Evolutionary conservation across 441 rosid genomes (phyloP).

Genomic region (California macrophylla): DNA sequence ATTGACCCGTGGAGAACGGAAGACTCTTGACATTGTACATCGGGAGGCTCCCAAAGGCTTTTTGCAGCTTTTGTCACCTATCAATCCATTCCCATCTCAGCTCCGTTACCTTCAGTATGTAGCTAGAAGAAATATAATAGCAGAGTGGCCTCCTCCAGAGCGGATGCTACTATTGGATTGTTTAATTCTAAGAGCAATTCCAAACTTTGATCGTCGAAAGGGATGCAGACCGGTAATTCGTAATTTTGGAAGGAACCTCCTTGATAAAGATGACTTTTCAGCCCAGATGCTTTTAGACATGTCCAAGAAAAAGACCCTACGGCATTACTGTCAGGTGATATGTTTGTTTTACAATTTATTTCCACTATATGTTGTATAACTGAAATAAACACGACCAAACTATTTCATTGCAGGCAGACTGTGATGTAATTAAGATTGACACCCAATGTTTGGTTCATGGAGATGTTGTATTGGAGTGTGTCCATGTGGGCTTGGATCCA

Average conservation of each 20-base stretch:
- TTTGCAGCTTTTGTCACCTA: neutral
- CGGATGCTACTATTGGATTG: neutral
- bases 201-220: neutral
- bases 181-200: neutral
- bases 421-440: neutral
- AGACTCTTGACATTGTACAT: neutral
- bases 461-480: neutral
- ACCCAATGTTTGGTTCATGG: neutral
- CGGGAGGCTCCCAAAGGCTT: neutral
- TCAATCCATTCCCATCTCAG: neutral
- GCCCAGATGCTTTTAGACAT: neutral
- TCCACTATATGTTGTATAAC: neutral
- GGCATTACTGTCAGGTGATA: neutral
- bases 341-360: neutral
- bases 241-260: neutral
- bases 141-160: neutral
- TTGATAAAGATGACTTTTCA: neutral
- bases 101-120: neutral
- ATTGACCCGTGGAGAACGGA: neutral
- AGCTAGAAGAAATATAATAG: neutral
- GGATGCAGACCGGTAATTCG: neutral
- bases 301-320: neutral
- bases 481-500: neutral
- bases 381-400: neutral
- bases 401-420: neutral